Base-by-base conservation (phyloP, 1,284 basidiomycete genomes). In the Cryptococcus sp. region DNA sequence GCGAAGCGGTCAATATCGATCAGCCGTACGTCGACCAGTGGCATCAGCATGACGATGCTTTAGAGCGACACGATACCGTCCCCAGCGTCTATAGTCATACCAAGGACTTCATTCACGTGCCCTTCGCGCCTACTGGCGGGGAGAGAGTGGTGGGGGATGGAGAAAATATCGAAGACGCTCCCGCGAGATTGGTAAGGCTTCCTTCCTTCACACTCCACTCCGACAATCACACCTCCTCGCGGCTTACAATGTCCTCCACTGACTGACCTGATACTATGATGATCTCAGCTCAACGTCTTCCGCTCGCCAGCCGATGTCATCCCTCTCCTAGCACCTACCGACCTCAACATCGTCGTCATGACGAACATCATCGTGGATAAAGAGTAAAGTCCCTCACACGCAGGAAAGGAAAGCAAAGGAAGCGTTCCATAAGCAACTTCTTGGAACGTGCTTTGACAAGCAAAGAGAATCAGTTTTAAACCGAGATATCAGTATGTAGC, bases 121-220 rank as follows among this genome's bases (percentile, higher is more conserved):
- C 68, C 2, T 70, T 70, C 47, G 61, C 66, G 4, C 56, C 63
- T n/a, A 62, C 53, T 13, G 65, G 58, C 22, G 68, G 65, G 5
- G 55, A 60, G 38, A 57, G 65, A 40, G 22, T 58, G 5, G 23
- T 69, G 43, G 22, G 46, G n/a, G 60, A 67, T 2, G 63, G 55
- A 15, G 63, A 67, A 47, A 52, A 55, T 15, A 20, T 63, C 19
- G 41, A 42, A 3, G 53, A 56, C 25, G 38, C 57, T 46, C 51
- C 54, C 13, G 65, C 63, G 16, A 41, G 49, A 41, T 45, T 50
- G 38, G 65, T 66, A 52, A 60, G 67, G 62, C 15, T 5, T 15
- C 23, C 43, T 40, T 27, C 17, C 35, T 51, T 11, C 16, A 27
- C 13, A 50, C 48, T 8, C 10, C 22, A 50, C 11, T 10, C 11